phyloP scores from a whole-genome alignment of 139 green algal species.

The Picochlorum sp. region DNA sequence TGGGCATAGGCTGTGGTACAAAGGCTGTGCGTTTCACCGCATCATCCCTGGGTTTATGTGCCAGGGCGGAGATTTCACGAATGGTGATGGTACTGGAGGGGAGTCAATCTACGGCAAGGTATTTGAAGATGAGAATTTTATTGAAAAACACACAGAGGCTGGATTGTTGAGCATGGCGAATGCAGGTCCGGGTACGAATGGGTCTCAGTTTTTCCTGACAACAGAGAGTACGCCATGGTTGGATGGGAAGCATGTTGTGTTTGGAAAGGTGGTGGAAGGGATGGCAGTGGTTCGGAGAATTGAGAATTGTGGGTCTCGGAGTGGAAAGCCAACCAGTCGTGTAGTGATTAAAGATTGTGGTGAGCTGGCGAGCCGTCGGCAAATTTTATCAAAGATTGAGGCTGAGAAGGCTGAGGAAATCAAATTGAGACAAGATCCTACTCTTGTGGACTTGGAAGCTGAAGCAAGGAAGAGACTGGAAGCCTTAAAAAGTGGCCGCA shows the following conservation, averaged over 20 bases:
- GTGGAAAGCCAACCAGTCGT: conserved; percentile 37
- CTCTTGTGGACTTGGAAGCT: conserved; percentile 43
- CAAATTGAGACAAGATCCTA: conserved; percentile 53
- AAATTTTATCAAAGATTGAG: conserved; percentile 49
- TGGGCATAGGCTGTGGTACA: conserved; percentile 81
- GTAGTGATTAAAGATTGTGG: conserved; percentile 48
- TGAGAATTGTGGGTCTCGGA: conserved; percentile 52
- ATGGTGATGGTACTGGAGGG: conserved; percentile 63
- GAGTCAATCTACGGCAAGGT: conserved; percentile 54
- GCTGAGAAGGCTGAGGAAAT: conserved; percentile 40
- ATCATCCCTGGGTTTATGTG: conserved; percentile 63
- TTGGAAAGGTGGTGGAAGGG: conserved; percentile 76
- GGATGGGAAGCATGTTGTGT: conserved; percentile 92
- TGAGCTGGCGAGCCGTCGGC: conserved; percentile 56
- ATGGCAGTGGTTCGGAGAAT: conserved; percentile 67
- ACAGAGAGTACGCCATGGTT: conserved; percentile 53
- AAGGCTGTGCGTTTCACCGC: conserved; percentile 80
- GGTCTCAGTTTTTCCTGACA: conserved; percentile 60
- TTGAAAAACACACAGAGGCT: conserved; percentile 31
- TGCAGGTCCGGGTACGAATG: conserved; percentile 52
- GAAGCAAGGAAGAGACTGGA: conserved; percentile 48
- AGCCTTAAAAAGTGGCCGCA: conserved; percentile 23
- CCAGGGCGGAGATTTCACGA: conserved; percentile 80
- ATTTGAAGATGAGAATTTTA: conserved; percentile 48
- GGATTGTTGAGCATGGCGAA: conserved; percentile 47